phyloP scores from a whole-genome alignment of 2,329 filamentous ascomycete genomes.

The Ophiognomonia clavigignenti-juglandacearum region DNA sequence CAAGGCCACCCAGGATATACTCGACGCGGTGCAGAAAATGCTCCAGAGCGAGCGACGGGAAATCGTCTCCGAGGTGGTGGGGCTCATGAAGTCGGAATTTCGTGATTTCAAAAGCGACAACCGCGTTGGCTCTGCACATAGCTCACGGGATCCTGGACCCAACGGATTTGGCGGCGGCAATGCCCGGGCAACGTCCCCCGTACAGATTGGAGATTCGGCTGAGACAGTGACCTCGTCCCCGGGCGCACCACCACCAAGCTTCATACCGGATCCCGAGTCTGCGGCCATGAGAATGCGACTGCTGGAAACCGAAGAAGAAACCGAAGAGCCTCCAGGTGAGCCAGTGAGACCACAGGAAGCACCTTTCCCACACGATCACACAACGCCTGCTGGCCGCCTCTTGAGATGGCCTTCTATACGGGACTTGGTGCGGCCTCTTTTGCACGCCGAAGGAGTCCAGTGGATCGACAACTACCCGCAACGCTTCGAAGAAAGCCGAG shows the following conservation, averaged over 20 bases:
- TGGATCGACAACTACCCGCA: conserved; percentile 70
- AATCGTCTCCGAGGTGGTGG: conserved; percentile 27
- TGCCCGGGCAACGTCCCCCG: conserved; percentile 4
- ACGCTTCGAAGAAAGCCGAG: conserved; percentile 67
- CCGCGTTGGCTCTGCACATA: conserved; percentile 5
- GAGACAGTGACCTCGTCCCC: conserved; percentile 8
- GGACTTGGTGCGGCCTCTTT: conserved; percentile 51
- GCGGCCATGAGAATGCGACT: conserved; percentile 26
- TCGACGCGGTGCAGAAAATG: conserved; percentile 47
- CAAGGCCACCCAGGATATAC: conserved; percentile 55
- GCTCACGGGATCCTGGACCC: not conserved
- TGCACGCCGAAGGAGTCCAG: conserved; percentile 45
- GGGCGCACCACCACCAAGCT: conserved; percentile 3
- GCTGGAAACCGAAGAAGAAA: conserved; percentile 26
- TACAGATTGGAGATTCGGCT: conserved; percentile 1
- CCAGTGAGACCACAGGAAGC: conserved; percentile 55
- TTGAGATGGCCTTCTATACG: conserved; percentile 67
- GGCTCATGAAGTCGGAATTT: conserved; percentile 22
- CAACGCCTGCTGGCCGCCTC: conserved; percentile 80
- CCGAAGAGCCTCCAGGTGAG: conserved; percentile 19
- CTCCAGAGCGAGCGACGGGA: conserved; percentile 21
- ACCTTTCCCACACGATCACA: conserved; percentile 79
- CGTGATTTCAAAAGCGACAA: conserved; percentile 15
- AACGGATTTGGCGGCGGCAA: not conserved
- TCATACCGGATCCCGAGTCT: conserved; percentile 12